Evolutionary conservation across 1,284 basidiomycete species (phyloP).

Genomic region (Rhodotorula sp.): DNA sequence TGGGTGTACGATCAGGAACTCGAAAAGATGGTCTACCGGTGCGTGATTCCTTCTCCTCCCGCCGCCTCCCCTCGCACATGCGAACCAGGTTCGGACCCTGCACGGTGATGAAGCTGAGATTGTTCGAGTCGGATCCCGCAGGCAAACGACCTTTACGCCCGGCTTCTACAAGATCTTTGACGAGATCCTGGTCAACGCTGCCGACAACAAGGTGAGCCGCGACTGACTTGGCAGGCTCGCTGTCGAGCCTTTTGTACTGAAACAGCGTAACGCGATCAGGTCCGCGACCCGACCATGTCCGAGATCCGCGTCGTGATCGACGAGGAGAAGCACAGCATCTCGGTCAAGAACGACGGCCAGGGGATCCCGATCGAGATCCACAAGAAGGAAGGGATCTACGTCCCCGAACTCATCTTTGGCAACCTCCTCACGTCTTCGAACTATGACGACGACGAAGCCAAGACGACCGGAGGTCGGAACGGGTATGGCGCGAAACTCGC

Average conservation of each 20-base stretch:
- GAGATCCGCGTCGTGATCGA: slow-evolving; percentile 84
- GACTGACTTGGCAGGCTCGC: not conserved
- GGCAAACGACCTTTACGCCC: slow-evolving; percentile 77
- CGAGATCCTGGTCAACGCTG: slow-evolving; percentile 98
- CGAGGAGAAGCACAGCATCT: slow-evolving; percentile 78
- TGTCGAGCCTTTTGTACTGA: not conserved
- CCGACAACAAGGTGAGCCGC: slow-evolving; percentile 85
- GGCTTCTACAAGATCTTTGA: slow-evolving; percentile 99
- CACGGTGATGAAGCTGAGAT: too few species aligned
- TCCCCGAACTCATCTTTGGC: slow-evolving; percentile 97
- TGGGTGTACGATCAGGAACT: slow-evolving; percentile 81
- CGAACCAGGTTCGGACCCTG: not conserved
- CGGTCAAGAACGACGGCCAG: slow-evolving; percentile 91
- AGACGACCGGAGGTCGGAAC: slow-evolving; percentile 96
- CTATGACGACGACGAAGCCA: slow-evolving; percentile 99
- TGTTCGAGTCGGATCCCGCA: not conserved
- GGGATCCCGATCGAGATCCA: slow-evolving; percentile 98
- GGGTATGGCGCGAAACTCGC: slow-evolving; percentile 98
- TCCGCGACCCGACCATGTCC: slow-evolving; percentile 86
- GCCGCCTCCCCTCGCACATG: too few species aligned
- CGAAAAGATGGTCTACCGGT: slow-evolving; percentile 73
- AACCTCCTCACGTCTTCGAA: slow-evolving; percentile 94
- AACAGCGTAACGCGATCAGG: slow-evolving; percentile 55
- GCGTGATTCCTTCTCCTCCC: slow-evolving; percentile 23
- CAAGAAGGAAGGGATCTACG: slow-evolving; percentile 87